Base-by-base conservation (phyloP, 495 filamentous ascomycete genomes). In the Tuber brumale region DNA sequence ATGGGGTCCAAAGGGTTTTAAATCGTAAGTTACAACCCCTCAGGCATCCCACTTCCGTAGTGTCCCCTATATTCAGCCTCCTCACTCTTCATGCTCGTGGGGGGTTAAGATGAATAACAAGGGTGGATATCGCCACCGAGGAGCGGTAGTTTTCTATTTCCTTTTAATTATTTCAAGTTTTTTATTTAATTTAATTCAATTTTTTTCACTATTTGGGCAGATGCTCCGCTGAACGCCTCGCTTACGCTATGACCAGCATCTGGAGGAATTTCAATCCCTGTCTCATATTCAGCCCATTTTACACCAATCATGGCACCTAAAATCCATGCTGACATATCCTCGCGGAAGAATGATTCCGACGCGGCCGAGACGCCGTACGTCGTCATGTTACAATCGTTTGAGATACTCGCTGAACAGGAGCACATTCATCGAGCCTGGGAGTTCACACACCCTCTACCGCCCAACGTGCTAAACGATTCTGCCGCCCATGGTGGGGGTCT, bases 251-350 rank as follows among this genome's bases (percentile, higher is more conserved):
- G 19, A 72, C 19, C 45, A 35, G 89, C 92, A 5, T 86, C 86
- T 4, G 88, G 93, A 83, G 95, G 96, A 41, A 95, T 99, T 75
- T 97, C 93, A 1, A 98, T 99, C 77, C 95, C 96, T 16, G 87
- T 88, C 57, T 94, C 92, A 19, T 99, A 99, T 85, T 94, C 93
- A 18, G 94, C 95, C 10, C 93, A 97, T 80, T 84, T 97, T 14
- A 94, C 92, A 31, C 95, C 96, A 0, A 93, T 99, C 81, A 88
- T 94, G n/a, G 91, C 94, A 8, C 96, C 96, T 0, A 91, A 91
- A 72, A 86, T 99, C 74, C 89, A 93, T 83, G 89, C 92, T 37
- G 94, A 98, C 81, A 89, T 98, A 78, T 84, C 86, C 69, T 84
- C 87, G 42, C 89, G 93, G 27, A 81, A 85, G 23, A 87, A 85